Evolutionary conservation across 129 eudicot species (phyloP), one percentile per base, ranked within the genome.

Genomic region (Flaveria brownii): DNA sequence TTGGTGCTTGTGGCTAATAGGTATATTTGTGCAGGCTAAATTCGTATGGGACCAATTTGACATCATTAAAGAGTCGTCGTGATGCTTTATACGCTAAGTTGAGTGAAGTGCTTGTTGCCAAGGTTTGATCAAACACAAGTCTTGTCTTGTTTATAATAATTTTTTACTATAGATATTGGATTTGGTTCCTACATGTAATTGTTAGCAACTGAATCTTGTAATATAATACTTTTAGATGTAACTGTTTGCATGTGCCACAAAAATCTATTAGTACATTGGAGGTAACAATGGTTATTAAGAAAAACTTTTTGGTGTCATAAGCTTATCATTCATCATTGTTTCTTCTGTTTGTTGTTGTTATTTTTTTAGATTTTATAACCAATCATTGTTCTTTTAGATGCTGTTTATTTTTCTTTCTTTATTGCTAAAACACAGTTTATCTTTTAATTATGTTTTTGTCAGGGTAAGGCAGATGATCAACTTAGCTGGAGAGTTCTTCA

Each of bases 401-500:
- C 33, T 17, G 14, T 11, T 56, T 36, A 6, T 54, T 3, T 22
- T 55, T 68, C 22, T 9, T 41, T 26, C 28, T 28, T 49, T 43
- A 16, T 41, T 68, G 76, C 60, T 57, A 42, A 69, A 68, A 69
- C 13, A 0, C 16, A n/a, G 5, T 45, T 78, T 25, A 28, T 17
- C 61, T 45, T 18, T 52, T 20, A 20, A 43, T 22, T 28, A 13
- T 70, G 60, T 28, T 63, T 25, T 81, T 66, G 18, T 60, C 73
- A 95, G 99, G 86, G 96, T 51, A 95, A 95, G 86, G 97, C 97
- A 25, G 99, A 95, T 85, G 99, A 95, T 86, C 99, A 95, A 77
- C 84, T 78, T 57, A 86, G 91, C 70, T 95, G 97, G 97, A 87
- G 85, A 73, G 84, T 91, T 61, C 89, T 83, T 75, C 96, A 85